Conservation (phyloP, 441 rosid species). For the Adansonia gregorii region DNA sequence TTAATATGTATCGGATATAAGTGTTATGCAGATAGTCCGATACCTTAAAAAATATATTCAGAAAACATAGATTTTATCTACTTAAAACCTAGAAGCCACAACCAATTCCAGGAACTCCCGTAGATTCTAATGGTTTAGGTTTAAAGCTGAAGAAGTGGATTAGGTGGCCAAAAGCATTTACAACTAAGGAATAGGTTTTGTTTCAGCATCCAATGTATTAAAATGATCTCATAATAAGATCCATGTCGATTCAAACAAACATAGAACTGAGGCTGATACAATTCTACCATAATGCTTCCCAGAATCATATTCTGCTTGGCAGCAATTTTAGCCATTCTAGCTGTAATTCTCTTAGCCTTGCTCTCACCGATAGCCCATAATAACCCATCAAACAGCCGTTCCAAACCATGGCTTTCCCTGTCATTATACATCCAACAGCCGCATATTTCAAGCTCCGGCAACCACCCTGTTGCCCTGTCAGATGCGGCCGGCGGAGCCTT, state of each 20-base stretch:
- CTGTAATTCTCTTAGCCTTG: constrained; percentile 63
- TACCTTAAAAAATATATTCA: too few relatives aligned
- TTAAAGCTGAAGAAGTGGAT: constrained; percentile 30
- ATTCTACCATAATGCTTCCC: constrained; percentile 53
- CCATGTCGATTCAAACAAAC: neutral
- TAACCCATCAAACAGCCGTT: constrained; percentile 23
- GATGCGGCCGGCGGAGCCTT: constrained; percentile 47
- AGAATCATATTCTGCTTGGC: constrained; percentile 62
- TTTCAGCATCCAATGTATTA: constrained; percentile 7
- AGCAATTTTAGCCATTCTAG: constrained; percentile 45
- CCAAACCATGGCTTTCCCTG: constrained; percentile 53
- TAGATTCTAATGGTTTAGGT: constrained; percentile 22
- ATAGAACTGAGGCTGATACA: neutral
- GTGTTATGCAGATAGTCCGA: too few relatives aligned
- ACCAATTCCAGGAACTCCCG: neutral
- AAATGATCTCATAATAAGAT: constrained; percentile 4
- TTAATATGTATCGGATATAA: too few relatives aligned
- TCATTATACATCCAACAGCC: constrained; percentile 74
- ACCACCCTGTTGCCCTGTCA: constrained; percentile 18
- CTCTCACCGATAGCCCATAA: constrained; percentile 56
- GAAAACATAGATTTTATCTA: neutral
- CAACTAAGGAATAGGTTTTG: neutral
- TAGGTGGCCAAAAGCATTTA: constrained; percentile 38
- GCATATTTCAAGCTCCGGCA: constrained; percentile 27
- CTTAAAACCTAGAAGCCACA: neutral